Evolutionary conservation across 768 basidiomycete species (phyloP), one percentile per base, ranked within the genome.

Genomic region (Suillus decipiens): DNA sequence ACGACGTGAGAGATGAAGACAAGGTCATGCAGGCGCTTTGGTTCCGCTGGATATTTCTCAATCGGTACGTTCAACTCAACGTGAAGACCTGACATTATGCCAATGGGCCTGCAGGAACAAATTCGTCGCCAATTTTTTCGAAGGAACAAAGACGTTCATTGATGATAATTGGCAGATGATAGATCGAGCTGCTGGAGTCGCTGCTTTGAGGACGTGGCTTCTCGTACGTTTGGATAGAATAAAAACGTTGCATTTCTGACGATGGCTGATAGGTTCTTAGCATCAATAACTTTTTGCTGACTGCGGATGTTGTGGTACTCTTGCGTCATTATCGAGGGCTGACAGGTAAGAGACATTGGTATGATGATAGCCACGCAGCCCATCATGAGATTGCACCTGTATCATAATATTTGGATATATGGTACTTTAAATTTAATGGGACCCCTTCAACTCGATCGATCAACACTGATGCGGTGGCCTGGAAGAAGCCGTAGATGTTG

Each of bases 11-110:
- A 45, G 90, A 91, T 62, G 89, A 92, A 65, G 85, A 89, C 63
- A 93, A 93, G 72, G 86, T 92, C 8, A 89, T 93, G 79, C 84
- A 86, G 61, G 89, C 90, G 6, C 75, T 93, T 14, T 93, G 91
- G 91, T 84, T 78, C 14, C 72, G 92, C 59, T 93, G 90, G 90
- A 89, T 92, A 3, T 73, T 86, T 58, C 71, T 87, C 37, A 81
- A 89, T 68, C 75, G 84, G 88, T 87, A 56, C 57, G 78, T 59
- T 15, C 24, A n/a, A 36, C 10, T 39, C 17, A 17, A 19, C 37
- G 55, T 2, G 15, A 37, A 24, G 31, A n/a, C 61, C 43, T 31
- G 19, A 22, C 37, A 5, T 10, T 10, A 17, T 51, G 28, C 9
- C 37, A 10, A 59, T 57, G 53, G 69, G 41, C 19, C 34, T 8